phyloP scores from a whole-genome alignment of 2,329 filamentous ascomycete species.

The Metarhizium brunneum region DNA sequence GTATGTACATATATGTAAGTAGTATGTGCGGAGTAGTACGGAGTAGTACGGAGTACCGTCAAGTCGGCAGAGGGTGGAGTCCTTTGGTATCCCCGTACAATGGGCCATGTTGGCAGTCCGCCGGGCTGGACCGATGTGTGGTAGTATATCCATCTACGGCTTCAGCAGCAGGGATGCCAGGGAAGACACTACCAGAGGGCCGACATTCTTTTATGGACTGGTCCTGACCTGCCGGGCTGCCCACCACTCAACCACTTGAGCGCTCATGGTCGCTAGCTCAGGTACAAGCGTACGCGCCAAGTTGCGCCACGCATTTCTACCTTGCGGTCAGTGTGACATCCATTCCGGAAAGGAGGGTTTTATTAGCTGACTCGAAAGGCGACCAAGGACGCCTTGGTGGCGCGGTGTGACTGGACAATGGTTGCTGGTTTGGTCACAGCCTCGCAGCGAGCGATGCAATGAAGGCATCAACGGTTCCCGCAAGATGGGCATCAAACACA shows the following conservation, averaged over 20 bases:
- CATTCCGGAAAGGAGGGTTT: background rate
- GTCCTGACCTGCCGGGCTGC: background rate
- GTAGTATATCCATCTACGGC: too few relatives aligned
- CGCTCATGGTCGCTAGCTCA: background rate
- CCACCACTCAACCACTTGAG: too few relatives aligned
- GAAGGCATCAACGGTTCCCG: too few relatives aligned
- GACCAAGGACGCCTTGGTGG: background rate
- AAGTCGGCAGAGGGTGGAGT: too few relatives aligned
- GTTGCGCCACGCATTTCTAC: slow-evolving; percentile 1
- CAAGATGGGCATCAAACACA: background rate
- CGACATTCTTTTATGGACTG: background rate
- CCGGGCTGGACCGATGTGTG: too few relatives aligned
- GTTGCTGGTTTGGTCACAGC: too few relatives aligned
- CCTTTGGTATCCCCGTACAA: too few relatives aligned
- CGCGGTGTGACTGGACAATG: background rate
- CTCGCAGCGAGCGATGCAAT: too few relatives aligned
- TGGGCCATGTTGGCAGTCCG: too few relatives aligned
- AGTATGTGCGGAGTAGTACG: too few relatives aligned
- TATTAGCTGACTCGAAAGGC: background rate
- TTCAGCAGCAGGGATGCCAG: background rate
- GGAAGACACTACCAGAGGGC: background rate
- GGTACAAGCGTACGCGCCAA: slow-evolving; percentile 4
- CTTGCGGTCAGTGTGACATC: background rate
- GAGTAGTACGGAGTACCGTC: too few relatives aligned
- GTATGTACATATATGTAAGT: background rate